phyloP scores from a whole-genome alignment of 495 filamentous ascomycete genomes.

The Xylaria longipes region DNA sequence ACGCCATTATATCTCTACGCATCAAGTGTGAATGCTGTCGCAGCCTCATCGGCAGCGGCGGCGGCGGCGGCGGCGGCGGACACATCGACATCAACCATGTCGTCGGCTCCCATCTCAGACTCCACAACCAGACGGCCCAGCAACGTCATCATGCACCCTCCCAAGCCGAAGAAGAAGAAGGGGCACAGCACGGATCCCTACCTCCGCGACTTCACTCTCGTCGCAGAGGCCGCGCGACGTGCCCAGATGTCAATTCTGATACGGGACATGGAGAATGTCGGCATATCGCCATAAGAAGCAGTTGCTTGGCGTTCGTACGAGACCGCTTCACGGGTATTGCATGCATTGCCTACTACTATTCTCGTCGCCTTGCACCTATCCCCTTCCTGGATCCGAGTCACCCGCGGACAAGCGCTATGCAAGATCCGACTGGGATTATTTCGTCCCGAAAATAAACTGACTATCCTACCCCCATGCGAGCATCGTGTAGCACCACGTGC shows the following conservation, averaged over 20 bases:
- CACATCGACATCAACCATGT: conserved; percentile 33
- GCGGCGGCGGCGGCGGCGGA: conserved; percentile 13
- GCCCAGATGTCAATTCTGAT: conserved; percentile 87
- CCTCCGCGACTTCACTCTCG: conserved; percentile 79
- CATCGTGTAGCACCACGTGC: conserved; percentile 23
- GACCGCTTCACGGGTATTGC: conserved; percentile 8
- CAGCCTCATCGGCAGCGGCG: not conserved
- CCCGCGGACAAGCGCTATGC: conserved; percentile 15
- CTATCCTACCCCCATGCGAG: conserved; percentile 5
- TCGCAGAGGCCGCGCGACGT: conserved; percentile 94
- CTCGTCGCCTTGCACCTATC: conserved; percentile 9
- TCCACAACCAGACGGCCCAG: conserved; percentile 32
- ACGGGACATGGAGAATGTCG: conserved; percentile 78
- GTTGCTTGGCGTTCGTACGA: not conserved
- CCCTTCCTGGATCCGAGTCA: conserved; percentile 5
- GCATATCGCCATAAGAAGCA: conserved; percentile 49
- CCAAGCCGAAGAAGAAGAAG: conserved; percentile 42
- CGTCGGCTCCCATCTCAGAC: conserved; percentile 37
- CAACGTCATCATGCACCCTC: conserved; percentile 42
- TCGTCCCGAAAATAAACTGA: conserved; percentile 19
- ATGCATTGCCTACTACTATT: conserved; percentile 15
- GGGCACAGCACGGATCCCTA: conserved; percentile 64
- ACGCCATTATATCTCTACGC: conserved; percentile 26
- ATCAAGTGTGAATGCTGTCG: not conserved
- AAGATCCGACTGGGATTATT: conserved; percentile 9